phyloP scores from a whole-genome alignment of 805 yeast genomes.

The Pichia paraexigua region DNA sequence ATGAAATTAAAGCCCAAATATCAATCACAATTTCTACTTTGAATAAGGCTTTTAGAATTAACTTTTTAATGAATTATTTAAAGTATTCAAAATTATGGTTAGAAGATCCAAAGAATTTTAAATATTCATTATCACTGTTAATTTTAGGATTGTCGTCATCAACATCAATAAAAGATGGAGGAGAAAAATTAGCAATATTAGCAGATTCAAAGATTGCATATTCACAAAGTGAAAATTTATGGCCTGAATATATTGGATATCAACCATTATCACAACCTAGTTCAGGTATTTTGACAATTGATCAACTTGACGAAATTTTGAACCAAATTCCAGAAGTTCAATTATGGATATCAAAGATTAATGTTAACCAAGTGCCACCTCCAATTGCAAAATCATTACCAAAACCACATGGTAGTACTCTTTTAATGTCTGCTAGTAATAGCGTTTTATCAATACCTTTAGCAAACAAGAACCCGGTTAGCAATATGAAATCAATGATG shows the following conservation, averaged over 20 bases:
- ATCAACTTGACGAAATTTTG: constrained; percentile 1
- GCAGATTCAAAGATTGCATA: constrained; percentile 10
- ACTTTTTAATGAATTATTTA: constrained; percentile 19
- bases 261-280: constrained; percentile 2
- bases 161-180: background rate
- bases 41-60: constrained; percentile 18
- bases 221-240: constrained; percentile 8
- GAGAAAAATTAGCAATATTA: constrained; percentile 1
- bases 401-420: background rate
- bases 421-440: constrained; percentile 8
- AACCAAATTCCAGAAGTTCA: background rate
- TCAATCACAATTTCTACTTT: constrained; percentile 20
- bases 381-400: background rate
- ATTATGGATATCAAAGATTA: constrained; percentile 1
- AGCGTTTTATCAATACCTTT: constrained; percentile 6
- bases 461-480: background rate
- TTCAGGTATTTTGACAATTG: background rate
- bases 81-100: constrained; percentile 19
- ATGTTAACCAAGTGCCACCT: background rate
- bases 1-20: constrained; percentile 19
- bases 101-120: constrained; percentile 10
- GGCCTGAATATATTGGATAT: constrained; percentile 15
- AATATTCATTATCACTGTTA: constrained; percentile 15
- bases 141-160: constrained; percentile 10
- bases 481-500: background rate